Base-by-base conservation (phyloP, 2,329 filamentous ascomycete species). In the Phialemoniopsis sp. region DNA sequence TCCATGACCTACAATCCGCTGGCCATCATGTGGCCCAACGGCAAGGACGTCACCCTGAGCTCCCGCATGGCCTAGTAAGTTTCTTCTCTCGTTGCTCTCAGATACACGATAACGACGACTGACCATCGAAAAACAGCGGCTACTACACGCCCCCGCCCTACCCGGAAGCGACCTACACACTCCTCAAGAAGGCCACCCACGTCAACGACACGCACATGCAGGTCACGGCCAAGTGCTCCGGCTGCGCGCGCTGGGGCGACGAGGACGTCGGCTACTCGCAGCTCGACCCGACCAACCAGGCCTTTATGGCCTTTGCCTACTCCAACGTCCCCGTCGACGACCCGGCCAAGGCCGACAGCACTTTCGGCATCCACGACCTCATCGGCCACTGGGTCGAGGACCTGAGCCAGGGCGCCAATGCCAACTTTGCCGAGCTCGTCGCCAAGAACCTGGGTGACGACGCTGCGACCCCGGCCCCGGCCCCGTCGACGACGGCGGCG, bases 1-100 rank as follows among this genome's bases (percentile, higher is more conserved):
- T 60, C 61, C 28, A 73, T 73, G 70, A 61, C 64, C 2, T 67
- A 69, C 51, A 66, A 67, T 42, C 69, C 70, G 3, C 53, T 73
- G 3, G 60, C 66, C 5, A 50, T 73, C 19, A 62, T 58, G 5
- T 73, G 69, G 69, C 49, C 57, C 29, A 69, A 67, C 46, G 66
- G 62, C 17, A 59, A 52, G 13, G 60, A 55, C 29, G 63, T 60
- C 10, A 60, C 68, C 3, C 54, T 64, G 12, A 67, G 67, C 1
- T 62, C 67, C 1, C 59, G 69, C 19, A 67, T 66, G 48, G 66
- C 68, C 6, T 66, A 59, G 68, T 72, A 53, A 42, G 67, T 62
- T 15, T 6, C 26, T 18, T 19, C 1, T 1, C 9, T 29, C 16
- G 29, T n/a, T 28, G 17, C 16, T 26, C 15, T 13, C 15, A 13